Conservation (phyloP, 352 stramenopile species). For the Peronosclerospora sorghi region DNA sequence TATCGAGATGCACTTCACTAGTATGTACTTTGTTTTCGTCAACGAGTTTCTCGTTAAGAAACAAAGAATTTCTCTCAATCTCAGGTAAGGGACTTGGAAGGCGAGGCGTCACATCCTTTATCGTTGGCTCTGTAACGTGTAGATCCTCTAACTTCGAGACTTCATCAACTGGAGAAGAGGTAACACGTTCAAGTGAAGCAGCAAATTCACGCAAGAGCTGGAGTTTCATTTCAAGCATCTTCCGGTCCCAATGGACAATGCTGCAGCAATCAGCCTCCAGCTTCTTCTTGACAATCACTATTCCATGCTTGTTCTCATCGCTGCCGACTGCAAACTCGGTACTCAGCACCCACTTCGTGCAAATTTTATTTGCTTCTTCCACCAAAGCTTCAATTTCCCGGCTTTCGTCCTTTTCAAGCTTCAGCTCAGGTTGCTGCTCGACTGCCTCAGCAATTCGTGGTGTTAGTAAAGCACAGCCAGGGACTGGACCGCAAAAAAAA, state of each 20-base stretch:
- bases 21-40: neutral
- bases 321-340: conserved; percentile 31
- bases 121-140: conserved; percentile 1
- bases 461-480: conserved; percentile 6
- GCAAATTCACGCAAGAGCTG: conserved; percentile 36
- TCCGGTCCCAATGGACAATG: conserved; percentile 30
- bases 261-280: conserved; percentile 29
- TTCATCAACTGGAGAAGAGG: conserved; percentile 8
- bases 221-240: conserved; percentile 35
- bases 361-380: conserved; percentile 51
- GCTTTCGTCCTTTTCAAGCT: conserved; percentile 13
- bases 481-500: conserved; percentile 7
- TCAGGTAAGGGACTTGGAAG: conserved; percentile 10
- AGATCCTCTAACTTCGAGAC: conserved; percentile 12
- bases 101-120: conserved; percentile 10
- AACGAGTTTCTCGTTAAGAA: conserved; percentile 3
- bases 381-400: conserved; percentile 23
- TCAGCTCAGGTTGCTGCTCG: conserved; percentile 13
- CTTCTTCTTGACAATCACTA: conserved; percentile 39
- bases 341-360: conserved; percentile 34
- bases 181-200: conserved; percentile 25
- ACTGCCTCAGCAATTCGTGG: conserved; percentile 20
- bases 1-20: neutral
- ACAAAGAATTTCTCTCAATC: neutral
- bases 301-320: neutral